Percentiles rank a stretch among this genome's conserved stretches.
Evolutionary conservation across 2,329 filamentous ascomycete genomes (phyloP).

Genomic region (Triangularia verruculosa): DNA sequence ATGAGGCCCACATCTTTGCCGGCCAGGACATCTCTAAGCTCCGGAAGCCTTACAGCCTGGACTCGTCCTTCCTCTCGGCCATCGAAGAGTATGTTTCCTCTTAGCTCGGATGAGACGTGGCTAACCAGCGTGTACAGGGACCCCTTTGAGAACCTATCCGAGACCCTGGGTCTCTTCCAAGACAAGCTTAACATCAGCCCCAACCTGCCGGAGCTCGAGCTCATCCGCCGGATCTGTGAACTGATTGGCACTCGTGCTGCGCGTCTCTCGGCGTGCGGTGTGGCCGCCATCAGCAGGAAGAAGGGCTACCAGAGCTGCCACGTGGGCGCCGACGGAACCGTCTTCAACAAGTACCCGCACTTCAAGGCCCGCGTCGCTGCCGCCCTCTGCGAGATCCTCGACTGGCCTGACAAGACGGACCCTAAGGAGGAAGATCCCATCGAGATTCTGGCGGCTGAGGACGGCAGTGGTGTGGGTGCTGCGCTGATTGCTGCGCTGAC

Average conservation of each 20-base stretch:
- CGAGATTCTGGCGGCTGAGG: slow-evolving; percentile 84
- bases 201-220: slow-evolving; percentile 77
- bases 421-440: slow-evolving; percentile 79
- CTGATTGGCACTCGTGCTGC: slow-evolving; percentile 93
- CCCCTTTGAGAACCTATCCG: slow-evolving; percentile 89
- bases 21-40: slow-evolving; percentile 77
- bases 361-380: slow-evolving; percentile 91
- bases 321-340: slow-evolving; percentile 92
- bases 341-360: slow-evolving; percentile 99
- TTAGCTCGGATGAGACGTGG: neutral
- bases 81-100: slow-evolving; percentile 70
- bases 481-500: slow-evolving; percentile 82
- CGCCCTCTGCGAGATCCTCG: slow-evolving; percentile 90
- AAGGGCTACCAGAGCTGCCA: slow-evolving; percentile 85
- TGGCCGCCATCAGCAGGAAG: slow-evolving; percentile 95
- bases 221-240: slow-evolving; percentile 84
- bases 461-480: slow-evolving; percentile 94
- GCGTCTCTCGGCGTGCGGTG: slow-evolving; percentile 88
- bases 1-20: slow-evolving; percentile 73
- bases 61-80: slow-evolving; percentile 87
- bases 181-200: slow-evolving; percentile 69
- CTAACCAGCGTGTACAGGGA: slow-evolving; percentile 59
- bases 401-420: slow-evolving; percentile 74
- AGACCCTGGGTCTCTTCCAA: slow-evolving; percentile 80
- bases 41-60: slow-evolving; percentile 82